phyloP scores from a whole-genome alignment of 257 asterid species.

The Striga asiatica region DNA sequence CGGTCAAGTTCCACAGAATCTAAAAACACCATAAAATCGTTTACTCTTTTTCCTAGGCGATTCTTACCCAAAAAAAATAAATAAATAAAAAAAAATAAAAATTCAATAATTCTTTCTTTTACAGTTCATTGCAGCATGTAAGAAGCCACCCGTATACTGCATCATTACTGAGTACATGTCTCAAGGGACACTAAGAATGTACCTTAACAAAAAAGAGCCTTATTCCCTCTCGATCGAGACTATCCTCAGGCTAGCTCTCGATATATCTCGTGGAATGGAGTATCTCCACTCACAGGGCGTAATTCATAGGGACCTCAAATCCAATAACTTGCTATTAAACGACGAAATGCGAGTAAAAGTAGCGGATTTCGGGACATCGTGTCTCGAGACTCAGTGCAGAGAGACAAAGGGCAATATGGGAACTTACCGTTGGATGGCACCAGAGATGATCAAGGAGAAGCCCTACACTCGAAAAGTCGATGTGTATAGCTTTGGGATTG shows the following conservation, averaged over 20 bases:
- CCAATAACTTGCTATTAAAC: conserved; percentile 67
- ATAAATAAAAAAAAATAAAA: too few species aligned
- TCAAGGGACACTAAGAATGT: conserved; percentile 72
- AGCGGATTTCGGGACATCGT: conserved; percentile 83
- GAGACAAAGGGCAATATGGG: conserved; percentile 57
- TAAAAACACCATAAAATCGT: too few species aligned
- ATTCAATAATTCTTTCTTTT: not conserved
- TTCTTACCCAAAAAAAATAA: too few species aligned
- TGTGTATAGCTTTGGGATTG: conserved; percentile 78
- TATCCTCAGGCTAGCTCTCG: conserved; percentile 55
- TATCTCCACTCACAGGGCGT: conserved; percentile 83
- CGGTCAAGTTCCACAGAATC: not conserved
- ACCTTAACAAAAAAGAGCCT: conserved; percentile 69
- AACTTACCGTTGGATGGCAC: conserved; percentile 96
- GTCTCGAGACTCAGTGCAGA: conserved; percentile 57
- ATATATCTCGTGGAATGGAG: conserved; percentile 75
- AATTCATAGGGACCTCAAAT: conserved; percentile 84
- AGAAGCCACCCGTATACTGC: conserved; percentile 65
- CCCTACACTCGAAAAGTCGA: conserved; percentile 68
- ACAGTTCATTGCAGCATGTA: conserved; percentile 73
- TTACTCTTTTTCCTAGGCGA: too few species aligned
- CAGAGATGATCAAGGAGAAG: conserved; percentile 73
- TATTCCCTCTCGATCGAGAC: conserved; percentile 56
- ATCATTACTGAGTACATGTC: conserved; percentile 79
- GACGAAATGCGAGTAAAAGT: conserved; percentile 75